Evolutionary conservation across 768 basidiomycete genomes (phyloP).

Genomic region (Amanita molliuscula): DNA sequence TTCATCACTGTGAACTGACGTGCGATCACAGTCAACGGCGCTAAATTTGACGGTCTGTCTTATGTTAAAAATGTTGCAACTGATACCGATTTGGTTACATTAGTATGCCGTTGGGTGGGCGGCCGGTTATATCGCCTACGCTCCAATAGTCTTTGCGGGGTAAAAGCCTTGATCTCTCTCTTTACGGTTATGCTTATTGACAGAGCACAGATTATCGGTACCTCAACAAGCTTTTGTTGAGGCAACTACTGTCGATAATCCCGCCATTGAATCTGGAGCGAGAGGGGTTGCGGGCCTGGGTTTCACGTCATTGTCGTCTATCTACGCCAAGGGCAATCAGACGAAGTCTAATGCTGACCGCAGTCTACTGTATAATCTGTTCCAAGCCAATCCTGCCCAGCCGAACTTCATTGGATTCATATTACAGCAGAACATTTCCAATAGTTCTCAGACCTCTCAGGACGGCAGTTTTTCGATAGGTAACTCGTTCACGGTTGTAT

Average conservation of each 20-base stretch:
- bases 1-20: conserved; percentile 8
- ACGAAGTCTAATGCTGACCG: conserved; percentile 53
- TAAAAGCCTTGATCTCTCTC: conserved; percentile 18
- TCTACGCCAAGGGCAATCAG: conserved; percentile 51
- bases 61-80: neutral
- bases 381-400: conserved; percentile 52
- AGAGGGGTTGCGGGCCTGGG: conserved; percentile 69
- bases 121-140: conserved; percentile 50
- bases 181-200: conserved; percentile 2
- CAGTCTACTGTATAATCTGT: conserved; percentile 67
- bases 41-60: conserved; percentile 55
- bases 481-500: conserved; percentile 17
- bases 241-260: conserved; percentile 53
- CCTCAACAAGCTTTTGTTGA: conserved; percentile 67
- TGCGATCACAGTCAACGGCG: conserved; percentile 24
- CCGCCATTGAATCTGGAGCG: conserved; percentile 63
- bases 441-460: conserved; percentile 31
- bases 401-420: conserved; percentile 80
- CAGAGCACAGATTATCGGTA: conserved; percentile 40
- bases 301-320: conserved; percentile 64
- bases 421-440: conserved; percentile 42
- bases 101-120: conserved; percentile 84
- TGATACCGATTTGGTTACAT: neutral
- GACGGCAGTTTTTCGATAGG: conserved; percentile 69
- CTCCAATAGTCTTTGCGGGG: conserved; percentile 62